Base-by-base conservation (phyloP, 2,329 filamentous ascomycete genomes). In the Nemania sp. region DNA sequence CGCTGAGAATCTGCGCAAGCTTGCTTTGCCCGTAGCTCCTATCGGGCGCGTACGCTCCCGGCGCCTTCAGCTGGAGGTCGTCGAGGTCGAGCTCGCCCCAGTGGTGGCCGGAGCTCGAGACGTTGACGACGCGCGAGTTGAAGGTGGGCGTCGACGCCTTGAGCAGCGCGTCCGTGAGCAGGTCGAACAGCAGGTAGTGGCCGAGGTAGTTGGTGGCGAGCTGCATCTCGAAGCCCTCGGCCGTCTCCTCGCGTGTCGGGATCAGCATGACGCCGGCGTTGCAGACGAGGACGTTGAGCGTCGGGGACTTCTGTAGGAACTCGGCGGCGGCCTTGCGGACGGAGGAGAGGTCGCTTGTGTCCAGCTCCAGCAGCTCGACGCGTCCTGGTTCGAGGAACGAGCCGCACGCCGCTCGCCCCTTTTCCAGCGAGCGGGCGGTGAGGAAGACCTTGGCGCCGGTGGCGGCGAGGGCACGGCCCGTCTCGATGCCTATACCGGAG, bases 1-100 rank as follows among this genome's bases (percentile, higher is more conserved):
- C 75, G 65, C 79, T 76, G 59, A 75, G 80, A 39, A 83, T 76
- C 60, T 79, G 80, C 1, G 80, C 78, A 0, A 74, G 72, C 63
- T 83, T 83, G 37, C 68, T 67, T 55, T 80, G 74, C 0, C 74
- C 77, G 62, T 83, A 67, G 54, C 63, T 6, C 25, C 42, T 35
- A 40, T 49, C 1, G 58, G 55, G 3, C 29, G n/a, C n/a, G 40
- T 66, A 66, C 21, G 20, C 56, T 13, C 13, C 55, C 2, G 50
- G 46, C 6, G 20, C 15, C 3, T 57, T 42, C 0, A 64, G 46
- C 47, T 64, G 57, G 17, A 64, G 49, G 40, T 66, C 56, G 29
- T 64, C 64, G 15, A 55, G 60, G 9, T 49, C 25, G 17, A 66
- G 49, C 20, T 58, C 51, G 2, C 51, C 48, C 35, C 13, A 37